These are phyloP conservation scores for Spizellomyces punctatus DNA, from an alignment of 192 early-diverging fungal species.

Conservation along the genomic window DNA sequence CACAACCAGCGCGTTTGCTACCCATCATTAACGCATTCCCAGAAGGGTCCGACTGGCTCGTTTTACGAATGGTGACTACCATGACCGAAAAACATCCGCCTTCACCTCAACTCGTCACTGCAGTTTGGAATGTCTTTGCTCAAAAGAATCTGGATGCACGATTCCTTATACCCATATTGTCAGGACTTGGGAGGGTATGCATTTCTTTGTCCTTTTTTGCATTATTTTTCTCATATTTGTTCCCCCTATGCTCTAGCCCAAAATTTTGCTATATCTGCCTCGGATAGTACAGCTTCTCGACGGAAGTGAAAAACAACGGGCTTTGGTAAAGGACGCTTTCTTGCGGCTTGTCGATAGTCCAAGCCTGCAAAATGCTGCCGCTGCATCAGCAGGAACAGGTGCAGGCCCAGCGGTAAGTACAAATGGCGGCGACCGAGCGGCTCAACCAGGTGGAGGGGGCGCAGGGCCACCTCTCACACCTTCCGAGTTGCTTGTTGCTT, in stretches of 20 bases:
- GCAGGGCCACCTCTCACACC: slow-evolving; percentile 53
- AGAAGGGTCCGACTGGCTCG: slow-evolving; percentile 69
- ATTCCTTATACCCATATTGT: slow-evolving; percentile 71
- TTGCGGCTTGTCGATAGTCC: slow-evolving; percentile 54
- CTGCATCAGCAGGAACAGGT: not conserved
- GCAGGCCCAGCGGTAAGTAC: slow-evolving; percentile 3
- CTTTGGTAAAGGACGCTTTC: slow-evolving; percentile 65
- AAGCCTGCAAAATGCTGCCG: not conserved
- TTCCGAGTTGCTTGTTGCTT: slow-evolving; percentile 66
- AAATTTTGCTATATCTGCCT: slow-evolving; percentile 57
- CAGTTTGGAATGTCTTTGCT: slow-evolving; percentile 54
- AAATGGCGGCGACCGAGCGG: not conserved
- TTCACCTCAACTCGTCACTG: slow-evolving; percentile 54
- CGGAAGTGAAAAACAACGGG: slow-evolving; percentile 61
- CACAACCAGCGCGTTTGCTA: slow-evolving; percentile 47
- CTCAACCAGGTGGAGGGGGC: slow-evolving; percentile 20
- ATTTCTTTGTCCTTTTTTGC: too few species aligned
- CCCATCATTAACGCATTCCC: slow-evolving; percentile 67
- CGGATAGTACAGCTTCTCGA: slow-evolving; percentile 65
- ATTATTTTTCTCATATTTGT: not conserved
- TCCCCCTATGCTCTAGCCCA: not conserved
- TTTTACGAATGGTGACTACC: slow-evolving; percentile 62
- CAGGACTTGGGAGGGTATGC: slow-evolving; percentile 61
- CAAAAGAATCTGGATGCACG: slow-evolving; percentile 61
- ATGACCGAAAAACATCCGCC: slow-evolving; percentile 63